phyloP scores from a whole-genome alignment of 306 rosid genomes.

The Medicago ruthenica region DNA sequence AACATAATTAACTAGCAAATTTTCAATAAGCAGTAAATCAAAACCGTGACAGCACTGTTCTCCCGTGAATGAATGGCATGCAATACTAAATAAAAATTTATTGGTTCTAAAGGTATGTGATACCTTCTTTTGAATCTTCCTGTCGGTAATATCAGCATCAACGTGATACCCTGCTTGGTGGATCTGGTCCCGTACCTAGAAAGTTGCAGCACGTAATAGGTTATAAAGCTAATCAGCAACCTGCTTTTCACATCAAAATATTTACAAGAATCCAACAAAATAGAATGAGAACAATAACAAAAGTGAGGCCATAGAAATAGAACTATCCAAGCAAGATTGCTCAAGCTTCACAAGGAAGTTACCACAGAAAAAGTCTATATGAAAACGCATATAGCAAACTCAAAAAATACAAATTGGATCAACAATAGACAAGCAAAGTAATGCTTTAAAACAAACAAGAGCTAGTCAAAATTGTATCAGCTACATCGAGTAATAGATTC shows the following conservation, averaged over 20 bases:
- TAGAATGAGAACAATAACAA: neutral
- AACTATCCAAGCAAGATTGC: slow-evolving; percentile 22
- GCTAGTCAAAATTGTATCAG: neutral
- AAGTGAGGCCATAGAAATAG: slow-evolving; percentile 31
- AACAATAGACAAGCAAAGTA: slow-evolving; percentile 20
- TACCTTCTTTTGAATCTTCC: slow-evolving; percentile 96
- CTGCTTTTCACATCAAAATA: slow-evolving; percentile 20
- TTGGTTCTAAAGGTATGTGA: neutral
- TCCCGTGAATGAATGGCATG: slow-evolving; percentile 12
- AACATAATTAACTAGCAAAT: neutral
- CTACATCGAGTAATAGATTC: neutral
- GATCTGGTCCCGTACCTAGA: slow-evolving; percentile 76
- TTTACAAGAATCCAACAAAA: slow-evolving; percentile 19
- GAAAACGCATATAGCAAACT: slow-evolving; percentile 13
- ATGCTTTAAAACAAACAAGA: too few species aligned
- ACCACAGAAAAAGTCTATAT: neutral
- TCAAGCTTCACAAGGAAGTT: slow-evolving; percentile 15
- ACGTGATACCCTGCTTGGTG: slow-evolving; percentile 75
- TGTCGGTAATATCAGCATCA: slow-evolving; percentile 83
- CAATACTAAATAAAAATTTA: neutral
- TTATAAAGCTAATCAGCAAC: slow-evolving; percentile 8
- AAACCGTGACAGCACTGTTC: slow-evolving; percentile 11
- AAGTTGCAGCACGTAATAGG: slow-evolving; percentile 36
- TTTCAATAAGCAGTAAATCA: slow-evolving; percentile 25
- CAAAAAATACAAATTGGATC: slow-evolving; percentile 14